These are phyloP conservation scores for Ulmus americana DNA, from an alignment of 331 rosid species.

Conservation along the genomic window DNA sequence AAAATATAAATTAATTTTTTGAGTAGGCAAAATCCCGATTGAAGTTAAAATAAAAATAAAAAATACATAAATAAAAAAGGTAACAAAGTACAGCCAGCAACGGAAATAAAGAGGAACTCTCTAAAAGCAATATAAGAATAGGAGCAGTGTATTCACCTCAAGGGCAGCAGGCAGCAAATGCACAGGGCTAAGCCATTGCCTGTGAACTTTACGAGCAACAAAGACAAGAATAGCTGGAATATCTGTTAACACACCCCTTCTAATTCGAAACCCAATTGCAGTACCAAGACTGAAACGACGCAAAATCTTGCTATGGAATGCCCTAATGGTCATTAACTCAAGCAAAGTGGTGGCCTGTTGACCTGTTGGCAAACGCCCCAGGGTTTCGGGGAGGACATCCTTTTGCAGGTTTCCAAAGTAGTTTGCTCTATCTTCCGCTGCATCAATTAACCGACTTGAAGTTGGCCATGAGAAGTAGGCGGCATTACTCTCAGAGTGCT, in stretches of 20 bases:
- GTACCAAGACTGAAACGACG: conserved; percentile 91
- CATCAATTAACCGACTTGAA: conserved; percentile 73
- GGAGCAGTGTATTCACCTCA: conserved; percentile 44
- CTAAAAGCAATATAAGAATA: conserved; percentile 26
- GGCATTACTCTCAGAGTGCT: conserved; percentile 85
- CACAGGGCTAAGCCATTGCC: conserved; percentile 76
- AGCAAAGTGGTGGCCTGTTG: conserved; percentile 95
- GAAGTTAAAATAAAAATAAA: neutral
- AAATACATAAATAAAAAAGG: neutral
- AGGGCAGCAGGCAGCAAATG: conserved; percentile 93
- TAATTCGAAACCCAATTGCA: conserved; percentile 88
- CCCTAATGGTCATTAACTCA: conserved; percentile 97
- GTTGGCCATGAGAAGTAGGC: conserved; percentile 99
- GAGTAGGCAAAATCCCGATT: conserved; percentile 1
- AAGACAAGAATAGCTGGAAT: conserved; percentile 96
- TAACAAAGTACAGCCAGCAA: conserved; percentile 4
- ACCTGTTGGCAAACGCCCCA: conserved; percentile 83
- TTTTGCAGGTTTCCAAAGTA: conserved; percentile 91
- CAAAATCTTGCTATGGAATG: conserved; percentile 92
- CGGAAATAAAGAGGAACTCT: conserved; percentile 15
- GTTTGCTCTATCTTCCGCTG: conserved; percentile 87
- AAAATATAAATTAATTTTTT: neutral
- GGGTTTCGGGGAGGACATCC: conserved; percentile 88
- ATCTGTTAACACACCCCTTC: conserved; percentile 75
- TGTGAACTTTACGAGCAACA: conserved; percentile 86